Evolutionary conservation across 2,329 filamentous ascomycete species (phyloP).

Genomic region (Fonsecaea erecta): DNA sequence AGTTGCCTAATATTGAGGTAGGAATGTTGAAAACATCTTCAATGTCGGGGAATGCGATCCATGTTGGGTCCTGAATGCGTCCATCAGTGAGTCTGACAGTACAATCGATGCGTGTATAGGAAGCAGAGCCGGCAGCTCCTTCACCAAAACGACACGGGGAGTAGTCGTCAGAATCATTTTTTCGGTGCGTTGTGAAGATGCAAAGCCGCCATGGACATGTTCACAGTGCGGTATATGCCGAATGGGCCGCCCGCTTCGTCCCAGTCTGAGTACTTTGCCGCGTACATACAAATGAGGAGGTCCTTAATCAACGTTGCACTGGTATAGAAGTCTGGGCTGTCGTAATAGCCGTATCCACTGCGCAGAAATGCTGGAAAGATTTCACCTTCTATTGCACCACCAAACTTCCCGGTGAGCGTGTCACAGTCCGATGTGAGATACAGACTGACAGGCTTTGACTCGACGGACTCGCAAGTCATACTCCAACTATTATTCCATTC

Average conservation of each 20-base stretch:
- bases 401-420: conserved; percentile 9
- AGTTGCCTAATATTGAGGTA: conserved; percentile 4
- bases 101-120: conserved; percentile 24
- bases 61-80: conserved; percentile 1
- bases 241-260: neutral
- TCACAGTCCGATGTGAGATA: conserved; percentile 17
- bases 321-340: conserved; percentile 3
- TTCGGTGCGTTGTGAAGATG: conserved; percentile 14
- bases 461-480: conserved; percentile 21
- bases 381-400: conserved; percentile 5
- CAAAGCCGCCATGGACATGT: conserved; percentile 14
- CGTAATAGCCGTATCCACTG: conserved; percentile 5
- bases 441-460: conserved; percentile 9
- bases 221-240: conserved; percentile 3
- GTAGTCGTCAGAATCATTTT: conserved; percentile 10
- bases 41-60: conserved; percentile 17
- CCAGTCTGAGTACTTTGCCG: conserved; percentile 11
- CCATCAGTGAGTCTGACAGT: neutral
- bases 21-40: neutral
- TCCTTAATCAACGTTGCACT: conserved; percentile 17
- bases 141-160: conserved; percentile 3
- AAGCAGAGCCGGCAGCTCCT: conserved; percentile 15
- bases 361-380: conserved; percentile 1
- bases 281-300: conserved; percentile 20
- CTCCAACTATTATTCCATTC: conserved; percentile 30